Conservation (phyloP, 257 asterid genomes). For the Cordia subcordata region DNA sequence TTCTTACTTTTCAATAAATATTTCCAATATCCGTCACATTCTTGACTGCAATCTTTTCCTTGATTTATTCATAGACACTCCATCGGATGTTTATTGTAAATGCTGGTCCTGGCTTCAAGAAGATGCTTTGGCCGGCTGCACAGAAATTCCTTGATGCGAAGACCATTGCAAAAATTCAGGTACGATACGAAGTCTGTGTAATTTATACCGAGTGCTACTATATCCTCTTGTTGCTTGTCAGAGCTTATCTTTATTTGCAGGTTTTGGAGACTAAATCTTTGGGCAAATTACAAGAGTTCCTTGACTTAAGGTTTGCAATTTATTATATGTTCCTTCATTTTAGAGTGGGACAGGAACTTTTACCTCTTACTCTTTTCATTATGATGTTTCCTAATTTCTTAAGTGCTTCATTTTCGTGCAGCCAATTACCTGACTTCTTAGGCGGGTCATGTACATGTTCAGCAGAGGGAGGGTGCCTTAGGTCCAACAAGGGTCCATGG, state of each 20-base stretch:
- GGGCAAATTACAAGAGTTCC: constrained; percentile 67
- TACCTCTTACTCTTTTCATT: neutral
- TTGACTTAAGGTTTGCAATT: constrained; percentile 65
- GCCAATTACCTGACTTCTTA: constrained; percentile 89
- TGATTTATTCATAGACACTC: constrained; percentile 61
- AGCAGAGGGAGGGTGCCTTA: constrained; percentile 86
- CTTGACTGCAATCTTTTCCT: constrained; percentile 13
- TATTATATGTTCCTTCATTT: constrained; percentile 6
- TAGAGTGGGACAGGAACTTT: neutral
- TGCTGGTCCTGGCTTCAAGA: constrained; percentile 90
- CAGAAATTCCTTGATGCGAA: constrained; percentile 80
- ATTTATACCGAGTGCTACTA: neutral
- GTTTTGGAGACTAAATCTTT: constrained; percentile 75
- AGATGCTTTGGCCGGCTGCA: constrained; percentile 95
- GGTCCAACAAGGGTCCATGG: constrained; percentile 95
- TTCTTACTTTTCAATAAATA: neutral
- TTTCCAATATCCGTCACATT: neutral
- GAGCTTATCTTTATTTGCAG: constrained; percentile 34
- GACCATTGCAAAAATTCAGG: constrained; percentile 78
- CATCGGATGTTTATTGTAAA: constrained; percentile 82
- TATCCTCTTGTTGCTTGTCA: constrained; percentile 1
- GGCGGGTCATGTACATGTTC: constrained; percentile 89
- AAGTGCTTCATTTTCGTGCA: constrained; percentile 18
- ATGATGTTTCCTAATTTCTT: constrained; percentile 17
- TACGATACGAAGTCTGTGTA: constrained; percentile 14